A percentile compares a stretch with the other conserved stretches of the same genome.
Evolutionary conservation across 805 yeast species (phyloP).

Genomic region (Jamesozyma lodderae): DNA sequence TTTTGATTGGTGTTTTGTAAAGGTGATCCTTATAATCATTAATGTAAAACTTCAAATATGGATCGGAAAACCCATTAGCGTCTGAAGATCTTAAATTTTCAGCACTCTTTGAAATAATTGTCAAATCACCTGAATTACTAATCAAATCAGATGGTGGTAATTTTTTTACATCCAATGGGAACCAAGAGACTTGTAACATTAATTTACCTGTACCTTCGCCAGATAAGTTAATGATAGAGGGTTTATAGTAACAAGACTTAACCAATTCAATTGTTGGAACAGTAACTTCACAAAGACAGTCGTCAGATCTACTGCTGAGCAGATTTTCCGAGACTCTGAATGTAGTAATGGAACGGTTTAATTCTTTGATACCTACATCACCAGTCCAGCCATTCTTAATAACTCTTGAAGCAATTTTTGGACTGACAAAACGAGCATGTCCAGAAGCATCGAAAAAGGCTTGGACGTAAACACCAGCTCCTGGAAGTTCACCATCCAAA

Average conservation of each 20-base stretch:
- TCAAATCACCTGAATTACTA: constrained; percentile 63
- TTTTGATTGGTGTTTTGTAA: constrained; percentile 68
- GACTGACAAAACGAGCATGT: constrained; percentile 51
- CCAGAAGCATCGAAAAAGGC: constrained; percentile 70
- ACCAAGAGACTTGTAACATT: constrained; percentile 59
- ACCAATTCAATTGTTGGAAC: constrained; percentile 61
- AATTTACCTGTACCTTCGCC: constrained; percentile 47
- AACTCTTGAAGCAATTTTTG: constrained; percentile 34
- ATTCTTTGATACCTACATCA: constrained; percentile 68
- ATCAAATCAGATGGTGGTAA: constrained; percentile 70
- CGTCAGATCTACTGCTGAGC: constrained; percentile 45
- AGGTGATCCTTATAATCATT: constrained; percentile 51
- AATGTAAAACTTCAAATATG: constrained; percentile 62
- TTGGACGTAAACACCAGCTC: constrained; percentile 58
- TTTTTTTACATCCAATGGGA: constrained; percentile 54
- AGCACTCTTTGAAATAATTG: constrained; percentile 54
- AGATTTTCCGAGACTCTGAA: constrained; percentile 54
- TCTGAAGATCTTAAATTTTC: constrained; percentile 75
- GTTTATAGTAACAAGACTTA: constrained; percentile 53
- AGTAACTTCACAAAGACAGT: constrained; percentile 50
- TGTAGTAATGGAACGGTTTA: constrained; percentile 60
- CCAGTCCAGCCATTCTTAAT: constrained; percentile 44
- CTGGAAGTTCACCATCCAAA: constrained; percentile 46
- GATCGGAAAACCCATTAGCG: constrained; percentile 87
- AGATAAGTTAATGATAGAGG: constrained; percentile 45